phyloP scores from a whole-genome alignment of 129 eudicot genomes.

The Flaveria trinervia region DNA sequence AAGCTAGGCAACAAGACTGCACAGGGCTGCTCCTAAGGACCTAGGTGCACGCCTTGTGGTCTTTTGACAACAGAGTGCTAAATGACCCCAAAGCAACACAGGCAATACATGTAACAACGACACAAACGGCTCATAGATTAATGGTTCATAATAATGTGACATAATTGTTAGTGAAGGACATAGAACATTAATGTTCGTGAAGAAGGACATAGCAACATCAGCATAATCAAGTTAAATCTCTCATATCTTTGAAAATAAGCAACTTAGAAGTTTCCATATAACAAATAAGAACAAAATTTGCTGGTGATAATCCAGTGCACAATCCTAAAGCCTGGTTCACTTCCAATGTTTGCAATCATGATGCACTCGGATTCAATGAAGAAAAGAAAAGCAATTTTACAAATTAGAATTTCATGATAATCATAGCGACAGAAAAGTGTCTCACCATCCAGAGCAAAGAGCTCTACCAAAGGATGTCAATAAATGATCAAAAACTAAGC shows the following conservation, averaged over 20 bases:
- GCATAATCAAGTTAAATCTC: neutral
- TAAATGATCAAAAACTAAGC: neutral
- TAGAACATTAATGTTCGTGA: neutral
- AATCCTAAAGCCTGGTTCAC: neutral
- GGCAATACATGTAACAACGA: conserved; percentile 14
- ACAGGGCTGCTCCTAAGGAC: too few relatives aligned
- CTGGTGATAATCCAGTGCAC: neutral
- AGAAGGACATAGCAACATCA: neutral
- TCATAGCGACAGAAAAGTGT: neutral
- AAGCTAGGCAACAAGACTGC: too few relatives aligned
- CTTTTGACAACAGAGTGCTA: too few relatives aligned
- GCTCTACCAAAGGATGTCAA: neutral
- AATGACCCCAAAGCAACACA: conserved; percentile 5
- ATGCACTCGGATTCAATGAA: neutral
- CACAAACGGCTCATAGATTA: neutral
- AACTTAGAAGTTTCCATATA: neutral
- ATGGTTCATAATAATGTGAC: neutral
- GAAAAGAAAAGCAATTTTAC: neutral
- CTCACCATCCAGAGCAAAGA: neutral
- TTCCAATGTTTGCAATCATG: neutral
- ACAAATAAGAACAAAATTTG: neutral
- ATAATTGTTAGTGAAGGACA: neutral
- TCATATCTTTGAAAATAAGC: conserved; percentile 4
- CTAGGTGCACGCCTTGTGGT: too few relatives aligned
- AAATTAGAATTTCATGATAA: neutral